Base-by-base conservation (phyloP, 2,329 filamentous ascomycete genomes). In the Venturia carpophila region DNA sequence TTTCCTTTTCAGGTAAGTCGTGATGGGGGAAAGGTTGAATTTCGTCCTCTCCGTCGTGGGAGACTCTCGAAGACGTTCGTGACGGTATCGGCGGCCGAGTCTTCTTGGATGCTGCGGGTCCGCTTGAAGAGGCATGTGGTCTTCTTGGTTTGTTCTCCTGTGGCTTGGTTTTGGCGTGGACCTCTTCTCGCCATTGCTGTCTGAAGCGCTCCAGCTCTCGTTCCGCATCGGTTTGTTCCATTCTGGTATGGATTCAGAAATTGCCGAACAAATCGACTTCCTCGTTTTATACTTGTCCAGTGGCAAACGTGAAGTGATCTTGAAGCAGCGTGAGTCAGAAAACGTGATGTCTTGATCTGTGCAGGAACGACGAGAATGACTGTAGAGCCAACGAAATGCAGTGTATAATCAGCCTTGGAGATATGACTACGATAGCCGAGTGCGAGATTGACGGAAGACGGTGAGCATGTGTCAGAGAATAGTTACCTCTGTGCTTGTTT, bases 171-270 rank as follows among this genome's bases (percentile, higher is more conserved):
- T 80, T 79, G 58, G 80, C 80, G 19, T 79, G 78, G 7, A 96
- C 89, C 74, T 97, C 92, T 70, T 91, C 88, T 66, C 86, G 85
- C 92, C 92, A 97, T 80, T 91, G 83, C 72, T 85, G 84, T 69
- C 93, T 87, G 77, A 97, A 97, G 58, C 84, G 87, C 75, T 96
- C 91, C 67, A 97, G 84, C 75, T 96, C 92, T 62, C 87, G 77
- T 70, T 80, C 79, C 60, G 78, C 77, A 67, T 64, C 56, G 13
- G 47, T 30, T 34, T 56, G 27, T 11, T 58, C 47, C 63, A 64
- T 64, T 39, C 13, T 34, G 30, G 6, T 34, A 3, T 3, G 3
- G 30, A 34, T 34, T 41, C 9, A 37, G 11, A 17, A 6, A 10
- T 34, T 49, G 27, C 11, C 9, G 43, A 5, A 47, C 11, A n/a